Percentiles rank a stretch among this genome's conserved stretches.
These are phyloP conservation scores for Apiotrichum mycotoxinovorans DNA, from an alignment of 1,284 basidiomycete genomes.

Conservation along the genomic window DNA sequence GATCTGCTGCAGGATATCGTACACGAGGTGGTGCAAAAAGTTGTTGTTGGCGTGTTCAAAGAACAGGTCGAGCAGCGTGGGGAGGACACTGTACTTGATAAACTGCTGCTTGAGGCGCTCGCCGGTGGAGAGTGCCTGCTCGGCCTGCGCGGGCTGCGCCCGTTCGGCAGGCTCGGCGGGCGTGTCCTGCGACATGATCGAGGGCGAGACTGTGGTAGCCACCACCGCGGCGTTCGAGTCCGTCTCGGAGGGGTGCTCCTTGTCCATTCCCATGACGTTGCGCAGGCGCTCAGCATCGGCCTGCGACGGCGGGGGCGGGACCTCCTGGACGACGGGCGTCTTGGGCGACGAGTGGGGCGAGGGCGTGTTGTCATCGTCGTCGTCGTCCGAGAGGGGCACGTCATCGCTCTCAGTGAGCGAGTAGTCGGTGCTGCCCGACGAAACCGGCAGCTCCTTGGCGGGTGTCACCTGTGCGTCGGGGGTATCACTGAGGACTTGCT, in stretches of 20 bases:
- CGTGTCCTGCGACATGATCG: conserved; percentile 12
- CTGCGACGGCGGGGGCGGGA: conserved; percentile 37
- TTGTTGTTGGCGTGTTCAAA: conserved; percentile 98
- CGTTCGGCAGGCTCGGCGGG: background rate
- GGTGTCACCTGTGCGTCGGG: conserved; percentile 60
- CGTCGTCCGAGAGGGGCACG: conserved; percentile 63
- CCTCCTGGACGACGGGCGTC: background rate
- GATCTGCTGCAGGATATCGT: conserved; percentile 94
- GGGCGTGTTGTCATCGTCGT: conserved; percentile 59
- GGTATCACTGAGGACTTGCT: background rate
- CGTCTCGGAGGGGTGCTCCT: conserved; percentile 16
- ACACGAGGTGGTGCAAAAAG: conserved; percentile 94
- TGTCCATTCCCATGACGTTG: conserved; percentile 29
- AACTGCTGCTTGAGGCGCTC: conserved; percentile 74
- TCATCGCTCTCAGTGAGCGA: conserved; percentile 62
- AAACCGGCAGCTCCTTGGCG: conserved; percentile 68
- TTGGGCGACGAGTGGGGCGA: conserved; percentile 8
- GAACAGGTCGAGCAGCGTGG: conserved; percentile 79
- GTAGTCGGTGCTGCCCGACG: conserved; percentile 47
- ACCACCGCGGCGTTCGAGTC: conserved; percentile 28
- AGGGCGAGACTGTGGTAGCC: conserved; percentile 28
- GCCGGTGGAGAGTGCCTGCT: conserved; percentile 52
- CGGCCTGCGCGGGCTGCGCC: background rate
- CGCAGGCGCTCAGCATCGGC: conserved; percentile 38
- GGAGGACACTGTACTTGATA: conserved; percentile 66